Conservation (phyloP, 2,329 filamentous ascomycete species). For the Cryphonectria carpinicola region DNA sequence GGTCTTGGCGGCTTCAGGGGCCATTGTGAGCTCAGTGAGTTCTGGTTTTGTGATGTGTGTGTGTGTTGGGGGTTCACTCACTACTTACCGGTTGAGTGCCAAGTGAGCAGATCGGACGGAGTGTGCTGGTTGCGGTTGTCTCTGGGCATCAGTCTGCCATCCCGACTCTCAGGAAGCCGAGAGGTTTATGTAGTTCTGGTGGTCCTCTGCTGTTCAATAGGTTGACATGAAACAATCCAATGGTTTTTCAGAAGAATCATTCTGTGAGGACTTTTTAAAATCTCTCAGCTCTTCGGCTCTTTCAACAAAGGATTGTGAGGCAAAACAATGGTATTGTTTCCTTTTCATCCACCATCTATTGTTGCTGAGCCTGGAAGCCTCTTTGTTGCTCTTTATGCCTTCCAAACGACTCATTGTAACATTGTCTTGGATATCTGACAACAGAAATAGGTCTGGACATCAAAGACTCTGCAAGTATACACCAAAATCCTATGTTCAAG, state of each 20-base stretch:
- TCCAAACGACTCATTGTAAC: too few species aligned
- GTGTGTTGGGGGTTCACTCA: not conserved
- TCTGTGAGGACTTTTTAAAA: not conserved
- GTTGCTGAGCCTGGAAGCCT: too few species aligned
- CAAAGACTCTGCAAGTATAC: too few species aligned
- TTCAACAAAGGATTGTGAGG: not conserved
- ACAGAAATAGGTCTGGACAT: too few species aligned
- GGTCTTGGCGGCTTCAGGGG: not conserved
- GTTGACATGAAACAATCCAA: not conserved
- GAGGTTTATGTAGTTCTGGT: not conserved
- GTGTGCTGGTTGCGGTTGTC: not conserved
- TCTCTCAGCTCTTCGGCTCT: not conserved
- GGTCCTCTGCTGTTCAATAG: not conserved
- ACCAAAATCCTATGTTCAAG: not conserved
- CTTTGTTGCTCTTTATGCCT: too few species aligned
- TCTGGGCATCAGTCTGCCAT: not conserved
- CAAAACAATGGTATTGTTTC: not conserved
- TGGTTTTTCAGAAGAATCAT: not conserved
- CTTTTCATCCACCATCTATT: not conserved
- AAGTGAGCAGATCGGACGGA: not conserved
- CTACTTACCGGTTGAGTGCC: not conserved
- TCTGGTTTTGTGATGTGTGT: not conserved
- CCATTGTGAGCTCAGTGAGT: not conserved
- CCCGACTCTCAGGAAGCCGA: not conserved
- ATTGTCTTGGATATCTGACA: too few species aligned